Conservation (phyloP, 371 early-diverging fungal genomes). For the Dinochytrium kinnereticum region DNA sequence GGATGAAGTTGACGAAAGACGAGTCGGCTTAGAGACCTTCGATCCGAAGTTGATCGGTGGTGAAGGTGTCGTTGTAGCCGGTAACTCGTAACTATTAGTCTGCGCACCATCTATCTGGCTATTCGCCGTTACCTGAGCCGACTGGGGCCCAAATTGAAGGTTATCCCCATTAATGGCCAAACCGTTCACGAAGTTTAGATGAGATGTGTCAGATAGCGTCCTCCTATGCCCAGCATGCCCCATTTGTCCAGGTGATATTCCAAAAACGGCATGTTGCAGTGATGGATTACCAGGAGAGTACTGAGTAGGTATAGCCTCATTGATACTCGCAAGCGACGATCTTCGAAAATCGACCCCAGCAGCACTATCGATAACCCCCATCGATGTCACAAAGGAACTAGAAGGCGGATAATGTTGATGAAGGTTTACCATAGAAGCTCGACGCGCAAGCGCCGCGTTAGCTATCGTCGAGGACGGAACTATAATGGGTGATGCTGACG, state of each 20-base stretch:
- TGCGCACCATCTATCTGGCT: too few species aligned
- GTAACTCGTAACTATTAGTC: too few species aligned
- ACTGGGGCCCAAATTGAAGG: too few species aligned
- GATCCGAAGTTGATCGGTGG: too few species aligned
- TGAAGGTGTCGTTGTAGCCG: too few species aligned
- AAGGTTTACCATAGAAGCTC: neutral
- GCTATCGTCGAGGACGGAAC: neutral
- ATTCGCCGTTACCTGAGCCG: neutral
- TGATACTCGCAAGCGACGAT: slow-evolving; percentile 4
- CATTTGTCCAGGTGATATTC: neutral
- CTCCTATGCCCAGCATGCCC: too few species aligned
- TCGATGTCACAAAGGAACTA: too few species aligned
- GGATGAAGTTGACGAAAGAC: too few species aligned
- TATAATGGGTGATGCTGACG: neutral
- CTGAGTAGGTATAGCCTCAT: neutral
- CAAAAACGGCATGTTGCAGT: neutral
- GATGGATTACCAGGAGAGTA: neutral
- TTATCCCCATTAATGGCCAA: too few species aligned
- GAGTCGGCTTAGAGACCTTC: too few species aligned
- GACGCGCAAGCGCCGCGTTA: neutral
- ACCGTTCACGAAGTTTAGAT: too few species aligned
- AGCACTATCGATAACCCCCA: neutral
- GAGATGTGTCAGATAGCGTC: neutral
- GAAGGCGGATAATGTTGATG: too few species aligned
- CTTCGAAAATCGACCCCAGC: neutral